phyloP scores from a whole-genome alignment of 1,284 basidiomycete genomes.

The Tremellales sp. region DNA sequence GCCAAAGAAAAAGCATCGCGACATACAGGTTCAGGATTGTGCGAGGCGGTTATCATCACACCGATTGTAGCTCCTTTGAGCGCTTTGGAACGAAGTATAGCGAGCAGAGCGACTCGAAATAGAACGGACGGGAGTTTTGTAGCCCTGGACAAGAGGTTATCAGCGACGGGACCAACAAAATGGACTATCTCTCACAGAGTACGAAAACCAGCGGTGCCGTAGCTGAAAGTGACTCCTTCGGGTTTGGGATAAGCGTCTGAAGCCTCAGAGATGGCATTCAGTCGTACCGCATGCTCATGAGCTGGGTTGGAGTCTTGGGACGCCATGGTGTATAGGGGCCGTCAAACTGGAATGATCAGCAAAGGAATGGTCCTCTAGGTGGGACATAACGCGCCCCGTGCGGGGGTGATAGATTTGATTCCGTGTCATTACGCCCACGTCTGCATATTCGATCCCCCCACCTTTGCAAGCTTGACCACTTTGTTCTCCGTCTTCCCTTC shows the following conservation, averaged over 20 bases:
- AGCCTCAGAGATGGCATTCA: constrained; percentile 34
- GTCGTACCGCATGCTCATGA: constrained; percentile 30
- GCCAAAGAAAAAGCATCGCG: constrained; percentile 1
- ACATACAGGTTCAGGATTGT: constrained; percentile 89
- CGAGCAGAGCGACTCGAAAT: constrained; percentile 88
- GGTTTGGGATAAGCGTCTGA: constrained; percentile 51
- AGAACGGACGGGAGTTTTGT: constrained; percentile 82
- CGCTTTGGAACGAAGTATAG: constrained; percentile 83
- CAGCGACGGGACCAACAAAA: neutral
- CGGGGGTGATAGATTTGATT: too few relatives aligned
- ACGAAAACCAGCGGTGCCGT: constrained; percentile 94
- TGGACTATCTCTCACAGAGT: constrained; percentile 65
- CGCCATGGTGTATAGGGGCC: too few relatives aligned
- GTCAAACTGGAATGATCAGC: too few relatives aligned
- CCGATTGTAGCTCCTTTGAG: constrained; percentile 88
- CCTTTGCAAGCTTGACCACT: constrained; percentile 6
- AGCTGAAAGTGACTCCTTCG: constrained; percentile 59
- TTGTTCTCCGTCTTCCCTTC: constrained; percentile 12
- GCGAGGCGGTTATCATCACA: constrained; percentile 98
- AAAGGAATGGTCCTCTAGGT: too few relatives aligned
- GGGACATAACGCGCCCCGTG: too few relatives aligned
- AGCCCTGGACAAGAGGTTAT: constrained; percentile 55
- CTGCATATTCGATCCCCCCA: too few relatives aligned
- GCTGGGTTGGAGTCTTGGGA: too few relatives aligned
- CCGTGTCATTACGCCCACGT: too few relatives aligned